These are phyloP conservation scores for Lactarius hatsudake DNA, from an alignment of 768 basidiomycete genomes.

Conservation along the genomic window DNA sequence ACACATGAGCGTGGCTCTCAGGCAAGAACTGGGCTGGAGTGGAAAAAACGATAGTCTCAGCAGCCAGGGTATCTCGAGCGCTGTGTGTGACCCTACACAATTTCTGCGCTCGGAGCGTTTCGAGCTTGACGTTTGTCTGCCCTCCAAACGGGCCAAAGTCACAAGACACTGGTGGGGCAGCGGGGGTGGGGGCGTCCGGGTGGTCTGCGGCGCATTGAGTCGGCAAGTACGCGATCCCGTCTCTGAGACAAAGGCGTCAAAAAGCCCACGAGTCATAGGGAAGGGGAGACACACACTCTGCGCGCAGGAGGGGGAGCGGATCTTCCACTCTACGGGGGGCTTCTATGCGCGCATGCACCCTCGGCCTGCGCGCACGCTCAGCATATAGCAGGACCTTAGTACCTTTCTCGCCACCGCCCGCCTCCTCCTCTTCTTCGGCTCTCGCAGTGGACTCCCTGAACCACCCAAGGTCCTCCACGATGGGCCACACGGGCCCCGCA, in stretches of 20 bases:
- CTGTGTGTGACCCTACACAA: constrained; percentile 48
- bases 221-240: constrained; percentile 59
- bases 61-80: background rate
- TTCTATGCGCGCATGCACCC: constrained; percentile 48
- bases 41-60: background rate
- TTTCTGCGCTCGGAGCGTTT: constrained; percentile 54
- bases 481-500: constrained; percentile 74
- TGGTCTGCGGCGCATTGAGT: constrained; percentile 47
- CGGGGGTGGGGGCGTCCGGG: constrained; percentile 42
- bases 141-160: constrained; percentile 60
- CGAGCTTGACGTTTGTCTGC: constrained; percentile 49
- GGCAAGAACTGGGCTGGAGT: constrained; percentile 56
- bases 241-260: constrained; percentile 37
- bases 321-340: constrained; percentile 38
- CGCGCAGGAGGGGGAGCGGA: constrained; percentile 34
- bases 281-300: constrained; percentile 43
- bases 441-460: constrained; percentile 56
- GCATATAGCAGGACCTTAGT: background rate
- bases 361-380: constrained; percentile 37
- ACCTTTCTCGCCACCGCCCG: constrained; percentile 38
- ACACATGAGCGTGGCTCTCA: constrained; percentile 61
- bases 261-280: constrained; percentile 5
- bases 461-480: constrained; percentile 75
- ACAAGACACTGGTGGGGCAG: constrained; percentile 59
- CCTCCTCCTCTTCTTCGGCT: constrained; percentile 40